Evolutionary conservation across 768 basidiomycete genomes (phyloP), one percentile per base, ranked within the genome.

Genomic region (Leccinum aurantiacum): DNA sequence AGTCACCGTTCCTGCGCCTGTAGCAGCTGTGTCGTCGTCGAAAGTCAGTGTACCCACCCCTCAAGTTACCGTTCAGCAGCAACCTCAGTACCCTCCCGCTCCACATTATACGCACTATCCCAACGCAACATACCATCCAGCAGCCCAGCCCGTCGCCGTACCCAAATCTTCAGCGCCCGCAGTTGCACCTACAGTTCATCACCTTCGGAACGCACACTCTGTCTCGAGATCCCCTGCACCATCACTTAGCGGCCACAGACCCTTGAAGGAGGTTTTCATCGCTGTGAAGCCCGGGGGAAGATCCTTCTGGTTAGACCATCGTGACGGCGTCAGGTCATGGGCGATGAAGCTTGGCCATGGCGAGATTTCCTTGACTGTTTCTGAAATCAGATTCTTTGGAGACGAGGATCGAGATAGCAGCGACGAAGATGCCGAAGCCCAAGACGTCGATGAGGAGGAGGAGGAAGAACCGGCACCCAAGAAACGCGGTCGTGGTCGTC

Each of bases 261-360:
- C 79, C 56, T 73, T 90, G 60, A 82, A 81, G 62, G 78, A 77
- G 41, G 77, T 88, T 37, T 77, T 70, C n/a, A 68, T 88, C 57
- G 75, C 73, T 41, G 80, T 85, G n/a, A 77, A 85, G 52, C 90
- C 90, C 11, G 75, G 73, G 10, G 85, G 82, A 31, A 78, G 91
- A 44, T 75, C 75, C 19, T 72, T 93, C 41, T 75, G 75, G 31
- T 75, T 93, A 31, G 85, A 90, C 65, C 75, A 84, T 57, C 78
- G 78, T 47, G 88, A 91, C 55, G 89, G 90, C 4, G 91, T 93
- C 52, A 84, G 81, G 67, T 83, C 75, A 37, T 93, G 91, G 91
- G 83, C 84, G 4, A 76, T 91, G 71, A 79, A 85, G 51, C 78
- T 92, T 35, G 76, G 77, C 10, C 76, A 77, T 1, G 80, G 78